Percentiles rank a stretch among this genome's conserved stretches.
Conservation (phyloP, 345 rosid species). For the Syzygium grande region DNA sequence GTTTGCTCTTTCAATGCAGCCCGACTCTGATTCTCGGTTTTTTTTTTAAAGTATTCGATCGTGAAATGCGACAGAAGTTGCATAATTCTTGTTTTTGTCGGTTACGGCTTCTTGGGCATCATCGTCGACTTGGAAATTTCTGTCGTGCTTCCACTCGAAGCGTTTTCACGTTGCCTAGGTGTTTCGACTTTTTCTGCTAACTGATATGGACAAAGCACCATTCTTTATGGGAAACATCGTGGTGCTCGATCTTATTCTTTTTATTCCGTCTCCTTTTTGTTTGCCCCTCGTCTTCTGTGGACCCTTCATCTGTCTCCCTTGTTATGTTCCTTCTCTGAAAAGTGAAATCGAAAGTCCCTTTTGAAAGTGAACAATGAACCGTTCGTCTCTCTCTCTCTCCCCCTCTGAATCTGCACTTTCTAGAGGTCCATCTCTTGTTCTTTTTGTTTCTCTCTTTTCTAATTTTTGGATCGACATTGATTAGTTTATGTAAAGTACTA, state of each 20-base stretch:
- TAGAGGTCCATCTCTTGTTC: neutral
- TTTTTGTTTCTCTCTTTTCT: neutral
- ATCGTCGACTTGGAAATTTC: neutral
- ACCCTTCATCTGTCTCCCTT: constrained; percentile 1
- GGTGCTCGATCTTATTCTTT: neutral
- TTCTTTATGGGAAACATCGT: neutral
- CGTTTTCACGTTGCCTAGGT: neutral
- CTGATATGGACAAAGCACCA: constrained; percentile 1
- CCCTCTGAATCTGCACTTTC: neutral
- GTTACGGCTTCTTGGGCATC: neutral
- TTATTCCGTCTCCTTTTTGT: neutral
- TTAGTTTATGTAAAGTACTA: neutral
- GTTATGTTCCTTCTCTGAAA: neutral
- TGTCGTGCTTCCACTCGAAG: neutral
- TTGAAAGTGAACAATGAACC: neutral
- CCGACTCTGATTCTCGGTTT: neutral
- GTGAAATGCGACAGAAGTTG: neutral
- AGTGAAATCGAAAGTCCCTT: constrained; percentile 1
- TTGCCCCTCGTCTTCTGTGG: constrained; percentile 1
- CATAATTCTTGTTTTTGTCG: neutral
- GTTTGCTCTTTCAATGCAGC: neutral
- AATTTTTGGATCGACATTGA: neutral
- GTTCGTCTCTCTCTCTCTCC: neutral
- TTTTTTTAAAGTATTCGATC: neutral
- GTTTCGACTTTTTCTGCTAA: neutral